Conservation (phyloP, 495 filamentous ascomycete genomes). For the Podospora pseudoanserina region DNA sequence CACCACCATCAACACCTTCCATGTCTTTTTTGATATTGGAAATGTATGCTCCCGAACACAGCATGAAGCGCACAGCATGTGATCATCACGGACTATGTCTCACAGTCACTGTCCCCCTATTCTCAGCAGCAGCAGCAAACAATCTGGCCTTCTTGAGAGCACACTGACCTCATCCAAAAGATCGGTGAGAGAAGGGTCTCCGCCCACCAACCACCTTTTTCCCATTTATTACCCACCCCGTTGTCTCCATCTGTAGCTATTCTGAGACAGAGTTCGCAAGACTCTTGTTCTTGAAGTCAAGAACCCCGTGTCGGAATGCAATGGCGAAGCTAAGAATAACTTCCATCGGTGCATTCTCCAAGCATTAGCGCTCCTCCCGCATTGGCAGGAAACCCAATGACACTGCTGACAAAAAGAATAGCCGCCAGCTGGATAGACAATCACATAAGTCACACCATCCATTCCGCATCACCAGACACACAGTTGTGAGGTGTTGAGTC, state of each 20-base stretch:
- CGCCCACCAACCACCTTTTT: neutral
- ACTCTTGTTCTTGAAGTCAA: neutral
- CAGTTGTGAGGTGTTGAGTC: neutral
- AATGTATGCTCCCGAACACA: neutral
- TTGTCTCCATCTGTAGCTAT: neutral
- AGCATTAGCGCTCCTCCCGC: no score
- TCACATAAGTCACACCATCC: neutral
- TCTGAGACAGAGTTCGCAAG: neutral
- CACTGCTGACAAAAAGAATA: neutral
- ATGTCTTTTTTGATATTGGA: neutral
- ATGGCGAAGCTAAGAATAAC: neutral
- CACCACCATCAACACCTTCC: neutral
- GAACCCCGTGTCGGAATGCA: neutral
- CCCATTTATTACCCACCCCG: neutral
- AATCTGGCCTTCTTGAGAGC: neutral
- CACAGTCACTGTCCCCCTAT: neutral
- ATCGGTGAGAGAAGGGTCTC: neutral
- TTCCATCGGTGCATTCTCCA: neutral
- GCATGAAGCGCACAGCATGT: neutral
- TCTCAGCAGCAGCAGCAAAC: neutral
- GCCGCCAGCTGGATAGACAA: neutral
- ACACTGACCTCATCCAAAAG: neutral
- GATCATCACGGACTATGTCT: neutral
- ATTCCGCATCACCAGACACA: neutral
- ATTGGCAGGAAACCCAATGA: neutral